These are phyloP conservation scores for Fusarium sp. DNA, from an alignment of 2,329 filamentous ascomycete species.

Conservation along the genomic window DNA sequence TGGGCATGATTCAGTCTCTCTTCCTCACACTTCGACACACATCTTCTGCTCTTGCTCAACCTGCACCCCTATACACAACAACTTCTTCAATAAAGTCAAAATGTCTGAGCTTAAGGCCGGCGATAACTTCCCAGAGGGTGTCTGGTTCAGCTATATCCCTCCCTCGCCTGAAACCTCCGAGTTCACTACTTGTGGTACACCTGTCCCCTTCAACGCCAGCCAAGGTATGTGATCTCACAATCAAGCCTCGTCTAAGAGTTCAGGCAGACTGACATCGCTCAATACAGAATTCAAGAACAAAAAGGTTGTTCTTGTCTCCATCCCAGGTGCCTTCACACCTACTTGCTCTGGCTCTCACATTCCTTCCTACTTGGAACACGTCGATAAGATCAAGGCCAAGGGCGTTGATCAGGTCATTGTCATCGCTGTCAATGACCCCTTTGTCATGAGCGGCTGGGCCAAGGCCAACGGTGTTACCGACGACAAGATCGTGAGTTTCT, in stretches of 20 bases:
- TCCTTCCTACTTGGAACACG: slow-evolving; percentile 80
- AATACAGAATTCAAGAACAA: slow-evolving; percentile 64
- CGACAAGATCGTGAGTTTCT: slow-evolving; percentile 65
- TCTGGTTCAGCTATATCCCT: slow-evolving; percentile 86
- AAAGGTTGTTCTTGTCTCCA: slow-evolving; percentile 66
- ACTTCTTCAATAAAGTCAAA: slow-evolving; percentile 17
- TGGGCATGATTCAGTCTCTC: not conserved
- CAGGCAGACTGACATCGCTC: slow-evolving; percentile 4
- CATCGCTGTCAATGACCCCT: slow-evolving; percentile 86
- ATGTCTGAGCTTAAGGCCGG: slow-evolving; percentile 79
- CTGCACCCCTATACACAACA: not conserved
- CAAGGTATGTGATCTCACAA: slow-evolving; percentile 62
- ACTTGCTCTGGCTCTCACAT: slow-evolving; percentile 86
- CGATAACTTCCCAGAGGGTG: slow-evolving; percentile 82
- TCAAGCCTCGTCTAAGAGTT: not conserved
- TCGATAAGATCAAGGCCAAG: slow-evolving; percentile 77
- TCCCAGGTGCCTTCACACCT: slow-evolving; percentile 83
- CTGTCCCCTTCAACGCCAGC: slow-evolving; percentile 81
- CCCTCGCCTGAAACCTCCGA: slow-evolving; percentile 74
- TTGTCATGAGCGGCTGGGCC: slow-evolving; percentile 88
- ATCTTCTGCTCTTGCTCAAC: not conserved
- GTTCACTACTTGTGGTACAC: slow-evolving; percentile 81
- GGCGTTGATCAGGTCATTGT: slow-evolving; percentile 85
- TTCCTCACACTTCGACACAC: slow-evolving; percentile 5
- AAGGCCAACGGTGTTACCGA: slow-evolving; percentile 85